phyloP scores from a whole-genome alignment of 2,329 filamentous ascomycete species.

The Botrytis hyacinthi region DNA sequence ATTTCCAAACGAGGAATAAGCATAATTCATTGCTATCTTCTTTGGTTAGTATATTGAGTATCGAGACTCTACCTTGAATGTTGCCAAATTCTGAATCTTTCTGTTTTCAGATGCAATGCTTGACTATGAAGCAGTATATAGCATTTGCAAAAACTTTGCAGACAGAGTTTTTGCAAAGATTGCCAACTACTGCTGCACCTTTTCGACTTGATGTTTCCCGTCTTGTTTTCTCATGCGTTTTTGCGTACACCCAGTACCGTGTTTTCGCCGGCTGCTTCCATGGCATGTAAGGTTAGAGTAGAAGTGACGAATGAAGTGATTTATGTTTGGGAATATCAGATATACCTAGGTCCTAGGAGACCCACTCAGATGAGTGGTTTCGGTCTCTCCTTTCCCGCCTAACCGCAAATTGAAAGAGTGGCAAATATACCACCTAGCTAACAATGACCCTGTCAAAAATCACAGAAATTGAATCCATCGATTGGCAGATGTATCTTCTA shows the following conservation, averaged over 20 bases:
- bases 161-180: neutral
- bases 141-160: neutral
- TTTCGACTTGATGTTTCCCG: neutral
- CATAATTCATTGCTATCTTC: fast-evolving
- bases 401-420: neutral
- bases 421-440: neutral
- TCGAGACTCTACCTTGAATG: neutral
- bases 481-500: neutral
- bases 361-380: neutral
- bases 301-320: neutral
- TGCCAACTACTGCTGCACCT: neutral
- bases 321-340: neutral
- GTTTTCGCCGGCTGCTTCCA: neutral
- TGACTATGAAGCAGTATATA: neutral
- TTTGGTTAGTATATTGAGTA: neutral
- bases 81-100: neutral
- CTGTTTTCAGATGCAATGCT: neutral
- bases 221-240: neutral
- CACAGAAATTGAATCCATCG: neutral
- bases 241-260: neutral
- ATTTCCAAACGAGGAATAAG: neutral
- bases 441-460: neutral
- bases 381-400: neutral
- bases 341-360: no score
- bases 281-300: neutral